These are phyloP conservation scores for Candolleomyces efflorescens DNA, from an alignment of 768 basidiomycete genomes.

Conservation along the genomic window DNA sequence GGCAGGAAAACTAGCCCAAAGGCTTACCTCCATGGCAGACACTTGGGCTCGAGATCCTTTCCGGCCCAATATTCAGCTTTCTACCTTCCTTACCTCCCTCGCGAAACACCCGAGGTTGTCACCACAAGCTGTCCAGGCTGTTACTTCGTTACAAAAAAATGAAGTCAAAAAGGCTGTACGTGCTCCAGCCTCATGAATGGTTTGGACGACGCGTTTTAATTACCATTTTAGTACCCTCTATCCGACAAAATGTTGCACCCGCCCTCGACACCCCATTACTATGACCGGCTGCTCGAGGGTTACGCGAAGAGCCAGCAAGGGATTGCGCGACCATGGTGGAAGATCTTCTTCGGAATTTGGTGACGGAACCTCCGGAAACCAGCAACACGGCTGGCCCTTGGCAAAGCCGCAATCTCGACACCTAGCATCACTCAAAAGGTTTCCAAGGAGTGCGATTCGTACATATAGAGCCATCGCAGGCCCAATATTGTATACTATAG, in stretches of 20 bases:
- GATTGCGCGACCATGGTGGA: conserved; percentile 82
- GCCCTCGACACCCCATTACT: conserved; percentile 68
- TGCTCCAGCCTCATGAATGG: conserved; percentile 28
- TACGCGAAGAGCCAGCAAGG: conserved; percentile 73
- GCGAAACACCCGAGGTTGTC: conserved; percentile 68
- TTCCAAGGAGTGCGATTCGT: no score
- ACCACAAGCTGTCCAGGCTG: conserved; percentile 53
- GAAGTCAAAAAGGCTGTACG: conserved; percentile 51
- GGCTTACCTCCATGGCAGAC: conserved; percentile 52
- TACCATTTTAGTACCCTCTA: conserved; percentile 52
- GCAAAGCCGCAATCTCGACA: no score
- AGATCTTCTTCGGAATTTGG: conserved; percentile 77
- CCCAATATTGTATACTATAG: no score
- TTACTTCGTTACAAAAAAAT: conserved; percentile 51
- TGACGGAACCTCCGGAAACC: conserved; percentile 22
- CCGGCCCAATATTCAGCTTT: conserved; percentile 72
- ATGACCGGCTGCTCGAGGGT: conserved; percentile 67
- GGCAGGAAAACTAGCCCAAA: conserved; percentile 38
- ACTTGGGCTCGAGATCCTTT: conserved; percentile 72
- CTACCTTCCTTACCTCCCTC: conserved; percentile 58
- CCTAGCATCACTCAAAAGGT: no score
- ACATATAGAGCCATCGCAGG: no score
- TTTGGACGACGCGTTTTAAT: conserved; percentile 5
- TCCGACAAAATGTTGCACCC: conserved; percentile 63
- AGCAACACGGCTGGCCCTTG: no score